Evolutionary conservation across 176 grass and related monocot species (phyloP), one percentile per base, ranked within the genome.

Genomic region (Oryza meridionalis): DNA sequence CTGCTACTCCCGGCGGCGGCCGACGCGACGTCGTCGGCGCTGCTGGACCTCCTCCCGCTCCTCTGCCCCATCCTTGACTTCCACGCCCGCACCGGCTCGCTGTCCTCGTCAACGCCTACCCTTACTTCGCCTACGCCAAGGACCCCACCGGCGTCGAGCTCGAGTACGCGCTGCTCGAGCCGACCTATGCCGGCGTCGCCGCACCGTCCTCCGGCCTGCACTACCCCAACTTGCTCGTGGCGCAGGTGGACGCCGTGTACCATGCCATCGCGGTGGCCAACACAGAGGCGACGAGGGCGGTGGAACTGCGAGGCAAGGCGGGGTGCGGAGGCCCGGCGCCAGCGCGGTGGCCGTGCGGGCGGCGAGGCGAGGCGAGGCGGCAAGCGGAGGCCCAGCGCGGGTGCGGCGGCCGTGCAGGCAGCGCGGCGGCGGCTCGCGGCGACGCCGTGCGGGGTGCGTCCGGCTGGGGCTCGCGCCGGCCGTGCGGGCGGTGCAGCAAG

Each of bases 21-120:
- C 7, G 81, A 47, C 27, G 90, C 88, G 19, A 93, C 88, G 14
- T 82, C 91, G 22, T 73, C 81, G 1, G 70, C 89, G 43, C 83
- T 96, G 17, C 66, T 97, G 6, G 91, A 94, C 53, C 80, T 89
- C 47, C 69, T 88, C 40, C 85, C 85, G 58, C 7, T 71, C 12
- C 73, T 97, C 77, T 85, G 94, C 75, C 94, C 91, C 21, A 85
- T 97, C 71, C 75, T 97, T 16, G 80, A 69, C 25, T 97, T 97
- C 85, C 92, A 90, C 79, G 89, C 83, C 1, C 73, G 79, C 78
- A 88, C 92, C 17, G 76, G 73, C 8, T 85, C 94, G 26, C 92
- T 92, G 2, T 89, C 75, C 86, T 92, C 22, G 84, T 90, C 64
- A 97, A 97, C 65, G 94, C 94, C n/a, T 97, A 97, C 80, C 92